A percentile compares a stretch with the other conserved stretches of the same genome.
phyloP scores from a whole-genome alignment of 495 filamentous ascomycete genomes.

The Hypoxylon lienhwacheense region DNA sequence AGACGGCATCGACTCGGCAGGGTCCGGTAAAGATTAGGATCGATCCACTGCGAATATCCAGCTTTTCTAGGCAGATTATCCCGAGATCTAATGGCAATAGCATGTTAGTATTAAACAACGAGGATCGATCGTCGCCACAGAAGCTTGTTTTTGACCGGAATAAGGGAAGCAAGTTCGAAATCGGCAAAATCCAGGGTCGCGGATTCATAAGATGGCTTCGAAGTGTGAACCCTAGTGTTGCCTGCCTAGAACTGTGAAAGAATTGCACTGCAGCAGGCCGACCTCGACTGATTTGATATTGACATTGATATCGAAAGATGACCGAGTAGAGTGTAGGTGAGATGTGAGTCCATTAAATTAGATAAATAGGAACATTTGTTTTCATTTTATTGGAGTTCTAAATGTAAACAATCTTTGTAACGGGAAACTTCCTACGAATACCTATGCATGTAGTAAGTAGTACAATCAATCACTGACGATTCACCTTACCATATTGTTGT shows the following conservation, averaged over 20 bases:
- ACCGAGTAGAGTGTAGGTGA: too few species aligned
- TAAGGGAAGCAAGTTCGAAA: slow-evolving; percentile 25
- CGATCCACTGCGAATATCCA: slow-evolving; percentile 17
- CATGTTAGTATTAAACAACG: slow-evolving; percentile 4
- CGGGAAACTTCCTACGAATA: too few species aligned
- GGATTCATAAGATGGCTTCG: slow-evolving; percentile 40
- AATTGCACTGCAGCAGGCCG: too few species aligned
- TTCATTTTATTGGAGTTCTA: too few species aligned
- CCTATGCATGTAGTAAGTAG: too few species aligned
- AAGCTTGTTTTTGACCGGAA: slow-evolving; percentile 32
- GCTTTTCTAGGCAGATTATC: slow-evolving; percentile 15
- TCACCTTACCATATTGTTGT: too few species aligned
- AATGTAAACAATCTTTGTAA: too few species aligned
- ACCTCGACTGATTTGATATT: too few species aligned
- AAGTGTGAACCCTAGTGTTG: slow-evolving; percentile 31
- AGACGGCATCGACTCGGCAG: slow-evolving; percentile 5
- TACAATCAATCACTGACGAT: too few species aligned
- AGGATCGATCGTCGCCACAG: slow-evolving; percentile 12
- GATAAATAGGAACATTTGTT: too few species aligned
- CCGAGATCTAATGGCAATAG: slow-evolving; percentile 18
- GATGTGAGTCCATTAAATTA: too few species aligned
- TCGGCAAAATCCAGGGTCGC: slow-evolving; percentile 40
- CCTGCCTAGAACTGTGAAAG: slow-evolving; percentile 14
- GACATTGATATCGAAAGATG: too few species aligned
- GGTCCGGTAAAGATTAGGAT: slow-evolving; percentile 14